Base-by-base conservation (phyloP, 192 early-diverging fungal species). In the Coemansia asiatica region DNA sequence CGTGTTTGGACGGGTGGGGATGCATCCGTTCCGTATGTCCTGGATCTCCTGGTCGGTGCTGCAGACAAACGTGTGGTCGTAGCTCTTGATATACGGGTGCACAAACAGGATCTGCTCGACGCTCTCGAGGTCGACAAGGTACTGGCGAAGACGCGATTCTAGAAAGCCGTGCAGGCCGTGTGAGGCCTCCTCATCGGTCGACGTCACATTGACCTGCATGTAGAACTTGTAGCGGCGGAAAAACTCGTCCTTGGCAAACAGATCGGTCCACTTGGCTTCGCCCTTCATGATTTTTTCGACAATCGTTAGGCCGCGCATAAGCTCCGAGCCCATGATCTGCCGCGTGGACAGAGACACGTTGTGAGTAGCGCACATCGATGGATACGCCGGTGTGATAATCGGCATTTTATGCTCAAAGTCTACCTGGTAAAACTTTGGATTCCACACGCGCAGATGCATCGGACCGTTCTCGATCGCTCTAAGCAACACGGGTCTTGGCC, bases 341-440 rank as follows among this genome's bases (percentile, higher is more conserved):
- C 89, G 86, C 0, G 97, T 97, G 4, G 94, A 96, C 56, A 83
- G 67, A 1, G 92, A 94, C 13, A 99, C 95, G 68, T 97, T 99
- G 76, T 97, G 95, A 2, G 97, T 99, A 4, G 95, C 87, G 74
- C 95, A 97, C 95, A 96, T 97, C 23, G 92, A 94, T 27, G 97
- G 97, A 64, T 99, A 99, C 2, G 97, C 95, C 5, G 97, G 97
- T 10, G 97, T 99, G 67, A 99, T 99, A 60, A 99, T 93, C 7
- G 97, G 97, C 94, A 99, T 97, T 23, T 87, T 84, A 72, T 99
- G 97, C 6, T 69, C 82, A 60, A 79, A 82, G 69, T 99, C 95
- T 8, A 82, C 79, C 0, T 87, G 84, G 74, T 96, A 94, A 4
- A 95, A 61, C 74, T 87, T 87, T 56, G 97, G 95, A 72, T 99